These are phyloP conservation scores for Cutaneotrichosporon sp. DNA, from an alignment of 1,284 basidiomycete genomes.

Conservation along the genomic window DNA sequence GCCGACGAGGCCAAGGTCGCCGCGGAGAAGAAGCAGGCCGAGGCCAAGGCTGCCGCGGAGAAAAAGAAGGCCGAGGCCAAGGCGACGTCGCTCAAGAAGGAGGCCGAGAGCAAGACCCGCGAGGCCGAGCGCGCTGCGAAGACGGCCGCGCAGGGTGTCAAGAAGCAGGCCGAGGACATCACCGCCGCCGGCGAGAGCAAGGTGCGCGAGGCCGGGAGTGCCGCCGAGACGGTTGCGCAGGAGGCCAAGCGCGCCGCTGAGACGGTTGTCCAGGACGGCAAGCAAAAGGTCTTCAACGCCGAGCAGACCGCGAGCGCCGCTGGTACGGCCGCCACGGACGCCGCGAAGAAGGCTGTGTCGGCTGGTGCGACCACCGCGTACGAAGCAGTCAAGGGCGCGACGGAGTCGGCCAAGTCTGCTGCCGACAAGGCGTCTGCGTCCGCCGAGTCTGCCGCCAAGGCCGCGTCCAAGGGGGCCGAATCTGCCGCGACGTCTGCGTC, in stretches of 20 bases:
- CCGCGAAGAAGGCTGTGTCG: too few species aligned
- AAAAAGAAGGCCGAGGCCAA: not conserved
- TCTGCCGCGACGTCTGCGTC: not conserved
- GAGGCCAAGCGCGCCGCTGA: not conserved
- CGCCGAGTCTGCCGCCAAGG: not conserved
- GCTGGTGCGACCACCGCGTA: conserved; percentile 1
- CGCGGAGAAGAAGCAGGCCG: conserved; percentile 1
- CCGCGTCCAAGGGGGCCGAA: not conserved
- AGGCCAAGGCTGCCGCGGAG: not conserved
- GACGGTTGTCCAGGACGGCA: not conserved
- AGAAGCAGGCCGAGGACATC: conserved; percentile 1
- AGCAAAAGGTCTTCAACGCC: not conserved
- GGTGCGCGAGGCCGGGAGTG: conserved; percentile 2
- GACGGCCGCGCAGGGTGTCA: conserved; percentile 8
- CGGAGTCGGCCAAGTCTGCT: not conserved
- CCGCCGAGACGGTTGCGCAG: not conserved
- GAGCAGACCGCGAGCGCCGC: not conserved
- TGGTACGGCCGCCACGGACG: too few species aligned
- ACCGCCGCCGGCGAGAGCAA: conserved; percentile 1
- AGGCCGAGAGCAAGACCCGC: not conserved
- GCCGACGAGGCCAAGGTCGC: conserved; percentile 1
- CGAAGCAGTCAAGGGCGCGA: not conserved
- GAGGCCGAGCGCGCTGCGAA: conserved; percentile 3
- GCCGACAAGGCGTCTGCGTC: not conserved
- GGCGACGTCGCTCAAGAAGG: not conserved